Evolutionary conservation across 106 monocot species (phyloP).

Genomic region (Dendrobium catenatum): DNA sequence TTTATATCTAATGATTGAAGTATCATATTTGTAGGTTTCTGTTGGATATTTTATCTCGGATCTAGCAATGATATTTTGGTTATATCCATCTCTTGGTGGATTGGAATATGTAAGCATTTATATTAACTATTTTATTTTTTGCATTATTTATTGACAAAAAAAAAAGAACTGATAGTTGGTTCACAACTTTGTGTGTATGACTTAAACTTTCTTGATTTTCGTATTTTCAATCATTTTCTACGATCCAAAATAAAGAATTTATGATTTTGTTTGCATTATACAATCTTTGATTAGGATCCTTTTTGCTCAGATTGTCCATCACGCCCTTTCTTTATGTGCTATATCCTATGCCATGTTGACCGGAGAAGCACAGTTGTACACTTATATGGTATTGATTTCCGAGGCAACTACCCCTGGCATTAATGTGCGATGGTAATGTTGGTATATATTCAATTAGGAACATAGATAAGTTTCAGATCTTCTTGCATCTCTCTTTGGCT

Average conservation of each 20-base stretch:
- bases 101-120: slow-evolving; percentile 75
- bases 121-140: not conserved
- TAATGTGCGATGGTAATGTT: slow-evolving; percentile 74
- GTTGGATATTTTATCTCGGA: slow-evolving; percentile 84
- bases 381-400: slow-evolving; percentile 81
- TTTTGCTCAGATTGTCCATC: not conserved
- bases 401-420: slow-evolving; percentile 82
- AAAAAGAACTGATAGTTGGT: too few species aligned
- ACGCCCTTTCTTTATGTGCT: slow-evolving; percentile 38
- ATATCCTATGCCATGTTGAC: slow-evolving; percentile 68
- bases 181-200: too few species aligned
- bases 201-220: too few species aligned
- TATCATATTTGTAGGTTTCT: slow-evolving; percentile 52
- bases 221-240: not conserved
- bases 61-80: slow-evolving; percentile 86
- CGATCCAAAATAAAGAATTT: not conserved
- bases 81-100: slow-evolving; percentile 91
- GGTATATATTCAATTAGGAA: not conserved
- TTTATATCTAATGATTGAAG: not conserved
- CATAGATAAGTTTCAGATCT: not conserved
- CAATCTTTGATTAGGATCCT: not conserved
- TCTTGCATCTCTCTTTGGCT: not conserved
- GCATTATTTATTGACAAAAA: not conserved
- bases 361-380: slow-evolving; percentile 81
- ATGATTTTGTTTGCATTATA: not conserved